These are phyloP conservation scores for Dictyostelium intermedium DNA, from an alignment of 78 protist species.

Conservation along the genomic window DNA sequence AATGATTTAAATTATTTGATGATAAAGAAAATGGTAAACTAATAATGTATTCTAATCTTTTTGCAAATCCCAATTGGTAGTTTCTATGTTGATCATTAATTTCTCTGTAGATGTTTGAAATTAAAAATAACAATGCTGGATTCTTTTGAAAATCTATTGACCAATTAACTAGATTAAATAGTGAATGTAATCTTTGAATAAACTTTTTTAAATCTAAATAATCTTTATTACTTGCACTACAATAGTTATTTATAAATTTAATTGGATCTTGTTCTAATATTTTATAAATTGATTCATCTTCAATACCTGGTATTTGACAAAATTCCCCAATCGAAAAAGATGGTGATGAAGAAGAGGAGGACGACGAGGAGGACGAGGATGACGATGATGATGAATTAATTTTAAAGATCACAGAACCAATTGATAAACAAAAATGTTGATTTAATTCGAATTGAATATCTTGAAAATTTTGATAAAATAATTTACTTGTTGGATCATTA, in stretches of 20 bases:
- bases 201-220: neutral
- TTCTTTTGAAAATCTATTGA: neutral
- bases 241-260: neutral
- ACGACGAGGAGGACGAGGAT: neutral
- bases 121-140: neutral
- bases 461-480: neutral
- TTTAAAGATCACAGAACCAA: neutral
- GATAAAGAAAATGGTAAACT: neutral
- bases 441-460: neutral
- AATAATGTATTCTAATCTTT: neutral
- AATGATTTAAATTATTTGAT: neutral
- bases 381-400: neutral
- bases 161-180: neutral
- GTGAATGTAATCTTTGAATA: neutral
- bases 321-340: neutral
- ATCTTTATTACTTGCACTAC: neutral
- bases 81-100: neutral
- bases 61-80: neutral
- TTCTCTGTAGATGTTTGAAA: neutral
- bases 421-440: neutral
- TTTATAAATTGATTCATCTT: neutral
- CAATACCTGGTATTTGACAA: conserved; percentile 1
- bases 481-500: neutral
- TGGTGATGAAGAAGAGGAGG: neutral
- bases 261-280: neutral